These are phyloP conservation scores for Geranomyces variabilis DNA, from an alignment of 192 early-diverging fungal species.

Conservation along the genomic window DNA sequence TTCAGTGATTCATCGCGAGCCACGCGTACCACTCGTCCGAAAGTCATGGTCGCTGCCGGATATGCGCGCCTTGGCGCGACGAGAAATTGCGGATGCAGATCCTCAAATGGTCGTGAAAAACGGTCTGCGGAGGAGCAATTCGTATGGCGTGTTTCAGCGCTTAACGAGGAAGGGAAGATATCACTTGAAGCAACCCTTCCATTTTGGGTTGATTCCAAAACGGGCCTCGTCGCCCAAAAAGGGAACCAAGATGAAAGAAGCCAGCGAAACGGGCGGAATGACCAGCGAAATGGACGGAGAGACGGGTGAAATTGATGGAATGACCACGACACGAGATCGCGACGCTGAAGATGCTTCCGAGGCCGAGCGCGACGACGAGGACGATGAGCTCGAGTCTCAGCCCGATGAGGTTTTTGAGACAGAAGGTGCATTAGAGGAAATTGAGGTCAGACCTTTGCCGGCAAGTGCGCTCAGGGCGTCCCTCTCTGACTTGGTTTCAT, in stretches of 20 bases:
- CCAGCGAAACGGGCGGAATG: neutral
- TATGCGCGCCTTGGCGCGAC: slow-evolving; percentile 8
- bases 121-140: slow-evolving; percentile 35
- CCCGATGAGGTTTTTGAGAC: neutral
- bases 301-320: neutral
- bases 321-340: too few species aligned
- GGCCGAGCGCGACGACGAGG: slow-evolving; percentile 3
- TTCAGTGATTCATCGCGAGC: slow-evolving; percentile 19
- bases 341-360: neutral
- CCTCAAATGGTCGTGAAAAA: neutral
- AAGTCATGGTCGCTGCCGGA: slow-evolving; percentile 42
- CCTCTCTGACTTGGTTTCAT: neutral
- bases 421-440: neutral
- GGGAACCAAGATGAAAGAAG: too few species aligned
- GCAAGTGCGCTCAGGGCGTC: too few species aligned
- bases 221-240: too few species aligned
- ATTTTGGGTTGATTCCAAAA: neutral
- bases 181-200: neutral
- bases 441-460: neutral
- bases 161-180: slow-evolving; percentile 16
- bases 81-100: neutral
- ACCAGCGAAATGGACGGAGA: slow-evolving; percentile 28
- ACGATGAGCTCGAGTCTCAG: slow-evolving; percentile 6
- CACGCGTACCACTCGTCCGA: slow-evolving; percentile 24
- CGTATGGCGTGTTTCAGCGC: slow-evolving; percentile 26